Percentiles rank a stretch among this genome's conserved stretches.
Evolutionary conservation across 2,329 filamentous ascomycete genomes (phyloP).

Genomic region (Diaporthe sp.): DNA sequence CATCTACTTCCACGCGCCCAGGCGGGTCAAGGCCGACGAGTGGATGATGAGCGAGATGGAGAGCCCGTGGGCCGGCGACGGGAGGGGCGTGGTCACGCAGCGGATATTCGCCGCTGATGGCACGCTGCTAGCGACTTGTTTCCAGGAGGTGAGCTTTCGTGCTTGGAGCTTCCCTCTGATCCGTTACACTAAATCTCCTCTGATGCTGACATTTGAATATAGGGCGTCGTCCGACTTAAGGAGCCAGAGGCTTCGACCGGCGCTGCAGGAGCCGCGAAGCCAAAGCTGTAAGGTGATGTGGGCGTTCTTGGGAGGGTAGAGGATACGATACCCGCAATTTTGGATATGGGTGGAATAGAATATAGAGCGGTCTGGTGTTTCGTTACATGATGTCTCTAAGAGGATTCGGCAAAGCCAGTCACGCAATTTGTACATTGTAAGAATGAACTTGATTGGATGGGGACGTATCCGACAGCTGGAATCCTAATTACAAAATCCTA

Average conservation of each 20-base stretch:
- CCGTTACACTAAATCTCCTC: no score
- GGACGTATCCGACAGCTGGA: neutral
- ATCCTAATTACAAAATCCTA: neutral
- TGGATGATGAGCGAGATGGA: constrained; percentile 88
- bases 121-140: constrained; percentile 80
- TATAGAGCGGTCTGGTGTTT: constrained; percentile 4
- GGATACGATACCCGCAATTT: neutral
- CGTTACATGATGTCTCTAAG: neutral
- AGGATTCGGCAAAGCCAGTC: no score
- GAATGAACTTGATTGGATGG: neutral
- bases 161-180: no score
- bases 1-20: constrained; percentile 77
- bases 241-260: constrained; percentile 17
- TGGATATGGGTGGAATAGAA: neutral
- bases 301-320: neutral
- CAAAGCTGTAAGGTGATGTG: constrained; percentile 32
- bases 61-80: constrained; percentile 84
- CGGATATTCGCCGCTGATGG: constrained; percentile 80
- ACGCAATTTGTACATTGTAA: neutral
- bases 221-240: constrained; percentile 38
- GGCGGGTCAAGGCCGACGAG: constrained; percentile 71
- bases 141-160: constrained; percentile 74
- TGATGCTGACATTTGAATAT: neutral
- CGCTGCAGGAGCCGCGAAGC: neutral
- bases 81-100: constrained; percentile 81